Percentiles rank a stretch among this genome's conserved stretches.
Conservation (phyloP, 139 green algal genomes). For the Ettlia oleoabundans region DNA sequence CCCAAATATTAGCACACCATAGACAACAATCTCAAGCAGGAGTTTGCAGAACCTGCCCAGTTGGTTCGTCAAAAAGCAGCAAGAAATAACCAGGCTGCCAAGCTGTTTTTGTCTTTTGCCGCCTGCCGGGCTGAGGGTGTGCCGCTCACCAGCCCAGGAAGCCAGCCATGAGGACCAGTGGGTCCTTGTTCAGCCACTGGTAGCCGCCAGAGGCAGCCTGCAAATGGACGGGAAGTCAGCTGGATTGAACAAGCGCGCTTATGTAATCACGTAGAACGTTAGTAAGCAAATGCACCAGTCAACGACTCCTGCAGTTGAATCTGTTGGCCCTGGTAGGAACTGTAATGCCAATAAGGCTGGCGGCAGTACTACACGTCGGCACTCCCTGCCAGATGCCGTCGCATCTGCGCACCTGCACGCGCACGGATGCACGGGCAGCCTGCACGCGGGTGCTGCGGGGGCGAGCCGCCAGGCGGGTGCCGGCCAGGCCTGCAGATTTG, state of each 20-base stretch:
- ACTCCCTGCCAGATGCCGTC: neutral
- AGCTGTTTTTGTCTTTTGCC: neutral
- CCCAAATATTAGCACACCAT: too few species aligned
- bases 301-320: too few species aligned
- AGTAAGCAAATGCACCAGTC: too few species aligned
- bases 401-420: constrained; percentile 6
- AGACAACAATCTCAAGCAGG: too few species aligned
- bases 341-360: neutral
- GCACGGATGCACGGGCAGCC: constrained; percentile 11
- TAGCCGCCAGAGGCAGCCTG: constrained; percentile 62
- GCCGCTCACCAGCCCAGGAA: constrained; percentile 25
- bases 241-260: too few species aligned
- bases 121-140: neutral
- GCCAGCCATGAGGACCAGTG: constrained; percentile 36
- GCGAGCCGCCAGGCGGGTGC: constrained; percentile 33
- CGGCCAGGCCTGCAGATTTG: constrained; percentile 27
- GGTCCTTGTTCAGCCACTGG: constrained; percentile 56
- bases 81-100: too few species aligned
- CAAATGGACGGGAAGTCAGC: neutral
- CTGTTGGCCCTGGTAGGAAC: too few species aligned
- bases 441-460: constrained; percentile 13
- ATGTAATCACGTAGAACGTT: too few species aligned
- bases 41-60: too few species aligned
- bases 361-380: neutral
- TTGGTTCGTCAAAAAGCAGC: too few species aligned